These are phyloP conservation scores for Mycena rosella DNA, from an alignment of 768 basidiomycete species.

Conservation along the genomic window DNA sequence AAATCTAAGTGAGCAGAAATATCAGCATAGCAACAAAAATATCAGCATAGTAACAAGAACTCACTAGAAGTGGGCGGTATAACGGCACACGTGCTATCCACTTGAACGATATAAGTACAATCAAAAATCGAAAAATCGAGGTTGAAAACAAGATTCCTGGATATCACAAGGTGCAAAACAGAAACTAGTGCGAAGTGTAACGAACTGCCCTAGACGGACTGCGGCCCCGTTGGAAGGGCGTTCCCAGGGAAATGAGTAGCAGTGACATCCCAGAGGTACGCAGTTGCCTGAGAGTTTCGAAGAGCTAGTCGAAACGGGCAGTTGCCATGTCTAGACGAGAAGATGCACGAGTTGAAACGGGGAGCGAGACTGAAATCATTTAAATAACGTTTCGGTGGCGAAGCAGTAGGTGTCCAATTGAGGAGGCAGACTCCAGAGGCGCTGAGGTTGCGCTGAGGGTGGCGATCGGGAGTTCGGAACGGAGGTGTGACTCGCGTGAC, in stretches of 20 bases:
- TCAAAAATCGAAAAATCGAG: slow-evolving; percentile 17
- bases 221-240: too few species aligned
- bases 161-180: slow-evolving; percentile 20
- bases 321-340: too few species aligned
- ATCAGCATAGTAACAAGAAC: not conserved
- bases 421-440: too few species aligned
- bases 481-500: slow-evolving; percentile 8
- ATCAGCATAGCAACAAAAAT: slow-evolving; percentile 3
- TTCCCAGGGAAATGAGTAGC: not conserved
- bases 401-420: too few species aligned
- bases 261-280: not conserved
- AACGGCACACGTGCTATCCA: not conserved
- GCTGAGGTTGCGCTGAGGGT: too few species aligned
- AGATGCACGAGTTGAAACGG: too few species aligned
- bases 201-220: not conserved
- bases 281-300: not conserved
- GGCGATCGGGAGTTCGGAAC: not conserved
- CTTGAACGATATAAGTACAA: too few species aligned
- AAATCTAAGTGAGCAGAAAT: slow-evolving; percentile 1
- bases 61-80: not conserved
- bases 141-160: slow-evolving; percentile 2
- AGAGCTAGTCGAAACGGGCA: not conserved
- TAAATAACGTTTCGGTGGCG: too few species aligned
- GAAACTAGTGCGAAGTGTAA: not conserved
- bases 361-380: too few species aligned